A percentile compares a stretch with the other conserved stretches of the same genome.
These are phyloP conservation scores for Mayamaea pseudoterrestris DNA, from an alignment of 108 stramenopile genomes.

Conservation along the genomic window DNA sequence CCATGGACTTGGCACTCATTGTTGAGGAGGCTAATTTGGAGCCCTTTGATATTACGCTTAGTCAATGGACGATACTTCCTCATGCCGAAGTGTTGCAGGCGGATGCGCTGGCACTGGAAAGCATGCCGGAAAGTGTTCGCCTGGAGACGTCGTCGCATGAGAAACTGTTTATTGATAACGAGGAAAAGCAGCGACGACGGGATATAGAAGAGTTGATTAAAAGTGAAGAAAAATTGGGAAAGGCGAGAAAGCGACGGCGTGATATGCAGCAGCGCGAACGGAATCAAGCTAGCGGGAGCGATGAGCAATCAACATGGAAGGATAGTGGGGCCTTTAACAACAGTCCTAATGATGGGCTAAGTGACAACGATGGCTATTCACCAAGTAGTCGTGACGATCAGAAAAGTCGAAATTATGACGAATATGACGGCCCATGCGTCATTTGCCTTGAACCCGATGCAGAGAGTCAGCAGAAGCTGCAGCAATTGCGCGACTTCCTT, in stretches of 20 bases:
- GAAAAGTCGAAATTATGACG: slow-evolving; percentile 12
- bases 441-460: slow-evolving; percentile 61
- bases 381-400: not conserved
- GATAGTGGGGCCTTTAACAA: no score
- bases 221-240: slow-evolving; percentile 36
- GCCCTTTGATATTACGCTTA: slow-evolving; percentile 59
- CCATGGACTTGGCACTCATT: slow-evolving; percentile 49
- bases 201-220: slow-evolving; percentile 33
- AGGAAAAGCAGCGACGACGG: slow-evolving; percentile 13
- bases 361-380: slow-evolving; percentile 3
- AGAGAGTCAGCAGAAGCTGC: slow-evolving; percentile 29
- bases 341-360: not conserved
- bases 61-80: slow-evolving; percentile 52
- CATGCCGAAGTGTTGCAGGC: slow-evolving; percentile 32
- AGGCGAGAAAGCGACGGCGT: slow-evolving; percentile 17
- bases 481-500: slow-evolving; percentile 32
- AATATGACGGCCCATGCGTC: slow-evolving; percentile 58
- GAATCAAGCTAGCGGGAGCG: not conserved
- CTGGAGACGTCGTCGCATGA: not conserved
- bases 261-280: slow-evolving; percentile 8
- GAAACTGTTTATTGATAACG: not conserved
- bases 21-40: slow-evolving; percentile 38
- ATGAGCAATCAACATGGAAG: no score
- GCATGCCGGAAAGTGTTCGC: slow-evolving; percentile 1
- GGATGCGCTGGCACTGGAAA: slow-evolving; percentile 12